Conservation (phyloP, 2,329 filamentous ascomycete genomes). For the Aspergillus novoparasiticus region DNA sequence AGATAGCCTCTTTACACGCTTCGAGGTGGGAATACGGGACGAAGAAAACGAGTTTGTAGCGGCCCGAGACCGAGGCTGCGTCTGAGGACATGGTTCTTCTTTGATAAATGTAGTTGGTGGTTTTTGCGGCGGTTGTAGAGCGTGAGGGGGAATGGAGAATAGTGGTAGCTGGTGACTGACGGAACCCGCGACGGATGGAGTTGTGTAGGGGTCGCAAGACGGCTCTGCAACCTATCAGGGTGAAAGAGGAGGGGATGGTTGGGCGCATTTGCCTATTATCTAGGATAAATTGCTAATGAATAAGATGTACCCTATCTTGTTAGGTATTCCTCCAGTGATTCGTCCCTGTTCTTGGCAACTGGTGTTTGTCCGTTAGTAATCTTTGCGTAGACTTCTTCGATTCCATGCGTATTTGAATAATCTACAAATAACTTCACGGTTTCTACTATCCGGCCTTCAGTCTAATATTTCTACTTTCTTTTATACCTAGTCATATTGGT, state of each 20-base stretch:
- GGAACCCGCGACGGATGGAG: neutral
- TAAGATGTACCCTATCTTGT: neutral
- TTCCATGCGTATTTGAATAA: neutral
- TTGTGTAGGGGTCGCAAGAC: neutral
- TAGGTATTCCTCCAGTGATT: neutral
- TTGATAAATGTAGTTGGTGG: neutral
- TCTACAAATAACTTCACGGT: neutral
- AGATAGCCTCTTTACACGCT: constrained; percentile 46
- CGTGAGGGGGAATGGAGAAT: neutral
- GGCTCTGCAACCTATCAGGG: neutral
- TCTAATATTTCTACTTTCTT: neutral
- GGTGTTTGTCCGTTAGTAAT: neutral
- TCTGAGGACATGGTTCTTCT: constrained; percentile 27
- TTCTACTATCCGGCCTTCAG: neutral
- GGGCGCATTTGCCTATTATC: constrained; percentile 4
- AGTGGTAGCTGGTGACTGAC: neutral
- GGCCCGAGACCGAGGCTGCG: constrained; percentile 21
- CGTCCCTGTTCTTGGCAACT: neutral
- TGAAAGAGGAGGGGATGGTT: neutral
- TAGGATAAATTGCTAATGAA: neutral
- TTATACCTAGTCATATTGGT: neutral
- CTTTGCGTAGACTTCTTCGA: neutral
- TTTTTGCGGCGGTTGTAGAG: neutral
- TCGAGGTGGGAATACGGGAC: constrained; percentile 43
- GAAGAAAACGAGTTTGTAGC: constrained; percentile 50